Percentiles rank a stretch among this genome's conserved stretches.
Conservation (phyloP, 306 rosid species). For the Sicyos baderoa region DNA sequence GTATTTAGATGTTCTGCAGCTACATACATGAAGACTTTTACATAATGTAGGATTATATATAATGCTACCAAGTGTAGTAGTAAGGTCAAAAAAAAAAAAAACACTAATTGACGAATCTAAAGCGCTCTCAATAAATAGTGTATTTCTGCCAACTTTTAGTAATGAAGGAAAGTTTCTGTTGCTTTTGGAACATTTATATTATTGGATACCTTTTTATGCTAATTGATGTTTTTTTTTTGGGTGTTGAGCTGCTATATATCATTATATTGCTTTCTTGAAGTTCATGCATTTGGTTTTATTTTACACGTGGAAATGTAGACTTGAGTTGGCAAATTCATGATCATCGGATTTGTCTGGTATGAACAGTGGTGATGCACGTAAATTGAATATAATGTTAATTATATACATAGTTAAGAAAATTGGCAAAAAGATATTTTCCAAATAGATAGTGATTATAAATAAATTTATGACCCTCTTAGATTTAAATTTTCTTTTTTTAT, state of each 20-base stretch:
- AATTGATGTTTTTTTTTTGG: background rate
- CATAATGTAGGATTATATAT: conserved; percentile 15
- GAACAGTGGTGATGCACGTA: too few relatives aligned
- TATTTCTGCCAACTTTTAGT: conserved; percentile 12
- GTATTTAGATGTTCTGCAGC: conserved; percentile 7
- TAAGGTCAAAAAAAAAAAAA: background rate
- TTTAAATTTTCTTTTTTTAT: too few relatives aligned
- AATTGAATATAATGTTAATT: too few relatives aligned
- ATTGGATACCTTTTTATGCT: background rate
- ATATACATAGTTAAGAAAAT: too few relatives aligned
- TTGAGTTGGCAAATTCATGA: conserved; percentile 2
- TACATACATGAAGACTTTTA: conserved; percentile 6
- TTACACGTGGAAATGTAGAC: background rate
- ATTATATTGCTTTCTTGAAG: background rate
- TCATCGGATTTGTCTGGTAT: too few relatives aligned
- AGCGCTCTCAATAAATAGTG: background rate
- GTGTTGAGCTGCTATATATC: background rate
- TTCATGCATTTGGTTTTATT: background rate
- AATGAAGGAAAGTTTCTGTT: background rate
- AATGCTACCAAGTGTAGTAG: background rate
- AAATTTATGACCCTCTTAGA: too few relatives aligned
- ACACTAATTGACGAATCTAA: background rate
- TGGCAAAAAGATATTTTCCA: too few relatives aligned
- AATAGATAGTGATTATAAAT: too few relatives aligned
- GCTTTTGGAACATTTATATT: background rate